Conservation (phyloP, 768 basidiomycete species). For the Collybiopsis confluens region DNA sequence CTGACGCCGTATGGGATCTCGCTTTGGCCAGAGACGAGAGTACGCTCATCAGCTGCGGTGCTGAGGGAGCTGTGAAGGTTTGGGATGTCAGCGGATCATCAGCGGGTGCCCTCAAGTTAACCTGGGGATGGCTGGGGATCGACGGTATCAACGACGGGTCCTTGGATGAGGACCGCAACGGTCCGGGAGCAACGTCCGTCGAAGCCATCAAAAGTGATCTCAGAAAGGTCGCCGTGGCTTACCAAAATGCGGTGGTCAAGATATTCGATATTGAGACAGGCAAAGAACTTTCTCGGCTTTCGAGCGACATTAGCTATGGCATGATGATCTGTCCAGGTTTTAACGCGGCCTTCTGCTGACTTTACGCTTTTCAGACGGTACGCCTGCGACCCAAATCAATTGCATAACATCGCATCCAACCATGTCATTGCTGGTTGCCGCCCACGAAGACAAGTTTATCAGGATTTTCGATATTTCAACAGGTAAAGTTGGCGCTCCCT, state of each 20-base stretch:
- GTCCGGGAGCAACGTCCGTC: slow-evolving; percentile 76
- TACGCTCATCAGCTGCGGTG: slow-evolving; percentile 83
- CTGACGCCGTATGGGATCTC: slow-evolving; percentile 96
- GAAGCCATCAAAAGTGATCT: slow-evolving; percentile 80
- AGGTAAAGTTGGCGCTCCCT: slow-evolving; percentile 43
- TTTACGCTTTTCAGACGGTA: slow-evolving; percentile 49
- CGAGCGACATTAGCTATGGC: slow-evolving; percentile 60
- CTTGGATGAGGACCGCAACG: slow-evolving; percentile 45
- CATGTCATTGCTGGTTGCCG: slow-evolving; percentile 82
- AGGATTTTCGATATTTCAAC: slow-evolving; percentile 82
- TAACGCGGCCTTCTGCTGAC: not conserved
- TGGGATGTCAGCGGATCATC: slow-evolving; percentile 82
- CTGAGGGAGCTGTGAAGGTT: slow-evolving; percentile 89
- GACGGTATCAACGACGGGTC: slow-evolving; percentile 40
- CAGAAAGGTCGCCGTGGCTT: slow-evolving; percentile 87
- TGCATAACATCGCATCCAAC: slow-evolving; percentile 87
- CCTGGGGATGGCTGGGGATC: slow-evolving; percentile 77
- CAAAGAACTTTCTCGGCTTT: slow-evolving; percentile 62
- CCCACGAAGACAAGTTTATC: slow-evolving; percentile 92
- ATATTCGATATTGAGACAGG: slow-evolving; percentile 90
- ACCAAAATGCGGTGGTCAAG: slow-evolving; percentile 84
- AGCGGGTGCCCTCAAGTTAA: slow-evolving; percentile 61
- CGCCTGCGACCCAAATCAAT: slow-evolving; percentile 78
- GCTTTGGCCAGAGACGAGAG: slow-evolving; percentile 80
- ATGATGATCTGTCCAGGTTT: slow-evolving; percentile 15